Evolutionary conservation across 352 stramenopile genomes (phyloP).

Genomic region (Pythium inflatum): DNA sequence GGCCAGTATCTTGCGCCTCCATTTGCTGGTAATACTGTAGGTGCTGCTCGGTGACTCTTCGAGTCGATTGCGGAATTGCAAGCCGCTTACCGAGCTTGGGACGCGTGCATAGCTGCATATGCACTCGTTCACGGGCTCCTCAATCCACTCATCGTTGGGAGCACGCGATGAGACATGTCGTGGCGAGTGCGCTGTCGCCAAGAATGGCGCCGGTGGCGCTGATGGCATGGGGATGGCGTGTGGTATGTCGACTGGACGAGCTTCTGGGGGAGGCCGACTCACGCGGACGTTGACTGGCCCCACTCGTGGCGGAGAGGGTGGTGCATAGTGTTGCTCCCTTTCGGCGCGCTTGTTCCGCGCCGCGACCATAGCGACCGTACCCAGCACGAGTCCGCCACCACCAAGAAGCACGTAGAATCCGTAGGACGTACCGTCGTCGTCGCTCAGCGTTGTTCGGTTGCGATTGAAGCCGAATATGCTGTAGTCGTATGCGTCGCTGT

Average conservation of each 20-base stretch:
- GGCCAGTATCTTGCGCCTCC: too few relatives aligned
- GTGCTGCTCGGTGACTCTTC: too few relatives aligned
- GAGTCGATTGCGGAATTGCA: too few relatives aligned
- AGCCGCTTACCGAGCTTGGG: too few relatives aligned
- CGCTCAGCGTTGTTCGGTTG: not conserved
- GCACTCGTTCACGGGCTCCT: conserved; percentile 8
- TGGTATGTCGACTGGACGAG: too few relatives aligned
- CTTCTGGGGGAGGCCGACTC: not conserved
- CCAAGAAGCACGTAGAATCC: not conserved
- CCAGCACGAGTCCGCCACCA: not conserved
- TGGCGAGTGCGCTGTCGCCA: not conserved
- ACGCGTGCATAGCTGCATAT: conserved; percentile 5
- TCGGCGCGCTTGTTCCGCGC: too few relatives aligned
- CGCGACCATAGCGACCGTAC: not conserved
- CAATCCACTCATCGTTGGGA: too few relatives aligned
- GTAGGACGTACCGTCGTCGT: not conserved
- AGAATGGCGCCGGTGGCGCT: not conserved
- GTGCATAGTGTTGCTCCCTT: not conserved
- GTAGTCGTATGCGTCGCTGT: not conserved
- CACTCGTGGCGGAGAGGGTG: not conserved
- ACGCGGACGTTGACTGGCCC: not conserved
- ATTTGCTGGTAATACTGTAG: too few relatives aligned
- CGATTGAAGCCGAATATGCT: not conserved
- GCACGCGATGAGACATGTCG: too few relatives aligned
- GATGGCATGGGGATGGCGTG: too few relatives aligned